A percentile compares a stretch with the other conserved stretches of the same genome.
phyloP scores from a whole-genome alignment of 148 eudicot genomes.

The Camellia granthamiana region DNA sequence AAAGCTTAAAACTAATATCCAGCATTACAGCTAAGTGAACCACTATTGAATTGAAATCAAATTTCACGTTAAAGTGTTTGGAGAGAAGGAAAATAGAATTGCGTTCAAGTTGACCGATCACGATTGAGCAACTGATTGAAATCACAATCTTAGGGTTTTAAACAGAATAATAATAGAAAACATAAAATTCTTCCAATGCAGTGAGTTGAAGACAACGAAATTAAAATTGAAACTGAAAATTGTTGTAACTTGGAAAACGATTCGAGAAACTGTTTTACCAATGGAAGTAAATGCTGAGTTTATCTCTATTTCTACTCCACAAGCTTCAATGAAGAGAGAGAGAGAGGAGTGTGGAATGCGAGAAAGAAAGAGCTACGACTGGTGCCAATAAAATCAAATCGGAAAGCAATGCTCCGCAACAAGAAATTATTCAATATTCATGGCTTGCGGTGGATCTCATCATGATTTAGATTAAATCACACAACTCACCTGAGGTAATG shows the following conservation, averaged over 20 bases:
- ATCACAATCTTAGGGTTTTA: constrained; percentile 2
- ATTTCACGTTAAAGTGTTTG: not conserved
- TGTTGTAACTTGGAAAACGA: not conserved
- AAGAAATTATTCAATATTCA: too few species aligned
- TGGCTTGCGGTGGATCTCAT: too few species aligned
- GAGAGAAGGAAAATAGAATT: not conserved
- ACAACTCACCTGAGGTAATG: too few species aligned
- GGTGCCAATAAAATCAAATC: too few species aligned
- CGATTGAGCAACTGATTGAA: not conserved
- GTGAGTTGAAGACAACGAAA: not conserved
- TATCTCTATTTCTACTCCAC: too few species aligned
- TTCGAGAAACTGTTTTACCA: not conserved
- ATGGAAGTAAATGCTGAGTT: not conserved
- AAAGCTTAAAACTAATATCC: not conserved
- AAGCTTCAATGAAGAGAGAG: too few species aligned
- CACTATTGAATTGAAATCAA: not conserved
- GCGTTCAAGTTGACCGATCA: not conserved
- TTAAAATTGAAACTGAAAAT: not conserved
- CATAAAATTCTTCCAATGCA: not conserved
- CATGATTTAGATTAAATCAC: too few species aligned
- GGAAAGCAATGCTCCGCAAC: too few species aligned
- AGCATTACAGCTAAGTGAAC: not conserved
- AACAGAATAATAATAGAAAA: not conserved
- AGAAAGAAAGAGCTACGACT: too few species aligned
- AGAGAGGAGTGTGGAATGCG: too few species aligned